Percentiles rank a stretch among this genome's conserved stretches.
These are phyloP conservation scores for Exidia glandulosa DNA, from an alignment of 768 basidiomycete genomes.

Conservation along the genomic window DNA sequence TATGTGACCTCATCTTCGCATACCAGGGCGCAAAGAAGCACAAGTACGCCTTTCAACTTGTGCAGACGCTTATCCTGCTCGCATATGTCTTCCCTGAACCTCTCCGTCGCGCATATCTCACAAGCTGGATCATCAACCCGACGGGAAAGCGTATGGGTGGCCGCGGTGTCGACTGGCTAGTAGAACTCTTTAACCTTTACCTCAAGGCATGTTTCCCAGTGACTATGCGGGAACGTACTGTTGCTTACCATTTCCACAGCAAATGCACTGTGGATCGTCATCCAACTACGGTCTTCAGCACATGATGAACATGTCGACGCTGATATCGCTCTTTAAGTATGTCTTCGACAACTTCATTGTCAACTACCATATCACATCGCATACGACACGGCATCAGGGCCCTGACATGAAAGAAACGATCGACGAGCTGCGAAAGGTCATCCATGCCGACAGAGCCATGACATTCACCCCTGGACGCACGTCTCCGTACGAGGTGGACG, in stretches of 20 bases:
- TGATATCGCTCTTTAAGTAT: slow-evolving; percentile 8
- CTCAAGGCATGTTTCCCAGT: background rate
- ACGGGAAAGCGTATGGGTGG: background rate
- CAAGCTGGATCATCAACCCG: background rate
- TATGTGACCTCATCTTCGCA: background rate
- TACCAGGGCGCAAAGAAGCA: background rate
- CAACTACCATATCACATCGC: slow-evolving; percentile 15
- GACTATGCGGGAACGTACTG: too few species aligned
- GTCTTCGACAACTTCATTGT: slow-evolving; percentile 4
- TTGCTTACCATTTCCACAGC: background rate
- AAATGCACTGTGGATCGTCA: background rate
- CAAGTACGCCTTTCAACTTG: background rate
- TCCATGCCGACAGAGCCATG: background rate
- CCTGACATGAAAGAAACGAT: slow-evolving; percentile 20
- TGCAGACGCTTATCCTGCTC: background rate
- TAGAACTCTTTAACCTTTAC: background rate
- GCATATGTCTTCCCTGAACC: background rate
- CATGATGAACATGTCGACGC: slow-evolving; percentile 10
- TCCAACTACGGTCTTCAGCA: slow-evolving; percentile 6
- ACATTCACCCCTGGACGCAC: background rate
- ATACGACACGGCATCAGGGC: slow-evolving; percentile 17
- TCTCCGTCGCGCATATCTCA: background rate
- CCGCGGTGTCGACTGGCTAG: background rate
- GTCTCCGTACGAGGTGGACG: background rate
- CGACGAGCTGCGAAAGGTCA: slow-evolving; percentile 7